Conservation (phyloP, 2,329 filamentous ascomycete species). For the Botrytis deweyae region DNA sequence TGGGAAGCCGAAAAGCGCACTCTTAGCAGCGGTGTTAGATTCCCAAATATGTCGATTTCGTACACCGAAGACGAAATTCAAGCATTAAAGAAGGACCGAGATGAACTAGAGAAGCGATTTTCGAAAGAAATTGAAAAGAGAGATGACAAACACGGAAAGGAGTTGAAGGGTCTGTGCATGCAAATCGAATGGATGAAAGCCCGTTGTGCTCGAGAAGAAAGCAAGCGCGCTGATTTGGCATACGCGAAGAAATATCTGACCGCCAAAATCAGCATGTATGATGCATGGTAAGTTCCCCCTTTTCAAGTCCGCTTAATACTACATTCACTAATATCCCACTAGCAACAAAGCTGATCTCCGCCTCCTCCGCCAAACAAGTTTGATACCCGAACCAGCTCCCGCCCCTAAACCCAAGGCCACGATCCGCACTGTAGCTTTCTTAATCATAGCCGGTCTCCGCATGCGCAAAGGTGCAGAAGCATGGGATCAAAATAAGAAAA, state of each 20-base stretch:
- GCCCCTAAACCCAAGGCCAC: constrained; percentile 30
- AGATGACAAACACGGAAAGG: constrained; percentile 68
- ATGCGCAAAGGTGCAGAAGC: constrained; percentile 50
- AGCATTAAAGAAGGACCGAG: constrained; percentile 38
- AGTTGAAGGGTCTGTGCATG: constrained; percentile 78
- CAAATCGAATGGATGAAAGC: constrained; percentile 91
- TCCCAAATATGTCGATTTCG: constrained; percentile 42
- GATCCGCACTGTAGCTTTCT: constrained; percentile 49
- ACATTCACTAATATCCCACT: constrained; percentile 34
- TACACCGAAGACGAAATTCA: constrained; percentile 44
- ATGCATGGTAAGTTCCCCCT: constrained; percentile 73
- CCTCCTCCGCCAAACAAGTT: constrained; percentile 80
- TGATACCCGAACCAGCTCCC: constrained; percentile 41
- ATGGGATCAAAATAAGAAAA: constrained; percentile 51
- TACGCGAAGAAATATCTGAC: constrained; percentile 85
- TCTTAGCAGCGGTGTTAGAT: constrained; percentile 43
- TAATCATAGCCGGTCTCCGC: constrained; percentile 50
- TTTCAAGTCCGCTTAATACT: constrained; percentile 9
- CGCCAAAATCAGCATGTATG: constrained; percentile 77
- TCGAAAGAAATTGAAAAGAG: constrained; percentile 38
- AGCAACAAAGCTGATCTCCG: constrained; percentile 92
- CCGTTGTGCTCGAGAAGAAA: constrained; percentile 74
- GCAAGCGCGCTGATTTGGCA: constrained; percentile 74
- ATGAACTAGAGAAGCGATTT: constrained; percentile 53
- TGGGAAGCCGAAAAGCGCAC: constrained; percentile 47